These are phyloP conservation scores for Psidium friedrichsthalianum DNA, from an alignment of 345 rosid genomes.

Conservation along the genomic window DNA sequence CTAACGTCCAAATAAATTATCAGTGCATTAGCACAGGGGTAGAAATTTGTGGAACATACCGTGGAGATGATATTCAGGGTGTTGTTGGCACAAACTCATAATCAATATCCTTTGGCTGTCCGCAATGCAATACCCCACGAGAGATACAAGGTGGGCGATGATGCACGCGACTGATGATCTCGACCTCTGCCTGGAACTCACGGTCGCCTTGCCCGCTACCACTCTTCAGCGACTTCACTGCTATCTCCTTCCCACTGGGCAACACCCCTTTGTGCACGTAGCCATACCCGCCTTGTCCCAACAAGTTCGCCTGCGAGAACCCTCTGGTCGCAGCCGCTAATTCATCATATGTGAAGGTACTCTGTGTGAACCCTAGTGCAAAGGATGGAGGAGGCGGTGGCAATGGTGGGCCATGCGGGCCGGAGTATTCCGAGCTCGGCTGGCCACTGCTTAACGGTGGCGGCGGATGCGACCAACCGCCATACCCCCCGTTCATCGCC, in stretches of 20 bases:
- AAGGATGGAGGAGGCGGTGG: constrained; percentile 39
- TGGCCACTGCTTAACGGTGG: constrained; percentile 29
- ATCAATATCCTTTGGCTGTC: constrained; percentile 52
- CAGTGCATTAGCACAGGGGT: not conserved
- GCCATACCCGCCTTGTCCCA: constrained; percentile 91
- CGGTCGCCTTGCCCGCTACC: constrained; percentile 78
- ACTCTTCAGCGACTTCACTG: constrained; percentile 68
- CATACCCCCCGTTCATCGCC: not conserved
- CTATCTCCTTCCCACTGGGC: constrained; percentile 72
- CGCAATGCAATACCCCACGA: constrained; percentile 68
- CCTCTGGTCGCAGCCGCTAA: constrained; percentile 57
- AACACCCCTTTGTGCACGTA: constrained; percentile 72
- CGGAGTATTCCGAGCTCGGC: constrained; percentile 25
- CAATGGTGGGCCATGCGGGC: constrained; percentile 30
- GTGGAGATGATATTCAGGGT: constrained; percentile 68
- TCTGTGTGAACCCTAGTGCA: constrained; percentile 50
- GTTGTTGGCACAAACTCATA: constrained; percentile 63
- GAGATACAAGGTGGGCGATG: constrained; percentile 88
- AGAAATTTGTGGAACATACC: constrained; percentile 18
- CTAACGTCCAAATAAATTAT: not conserved
- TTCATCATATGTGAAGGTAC: constrained; percentile 61
- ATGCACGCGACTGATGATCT: constrained; percentile 86
- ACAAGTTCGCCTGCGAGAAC: constrained; percentile 42
- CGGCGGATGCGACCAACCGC: not conserved
- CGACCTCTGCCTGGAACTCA: constrained; percentile 85